Conservation (phyloP, 306 rosid species). For the Glycine tomentella region DNA sequence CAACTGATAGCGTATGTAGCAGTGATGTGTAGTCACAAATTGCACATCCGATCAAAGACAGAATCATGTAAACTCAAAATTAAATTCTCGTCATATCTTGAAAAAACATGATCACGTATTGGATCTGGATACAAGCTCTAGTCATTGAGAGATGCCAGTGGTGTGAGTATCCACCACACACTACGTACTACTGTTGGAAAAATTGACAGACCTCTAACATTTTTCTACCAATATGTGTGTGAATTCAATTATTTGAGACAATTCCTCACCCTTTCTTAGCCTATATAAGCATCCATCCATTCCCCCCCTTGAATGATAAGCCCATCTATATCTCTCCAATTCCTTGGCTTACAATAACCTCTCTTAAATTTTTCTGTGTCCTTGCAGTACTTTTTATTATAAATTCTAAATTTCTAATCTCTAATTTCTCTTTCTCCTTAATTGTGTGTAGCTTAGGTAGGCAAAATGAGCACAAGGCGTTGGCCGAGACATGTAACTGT, state of each 20-base stretch:
- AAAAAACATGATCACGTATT: slow-evolving; percentile 7
- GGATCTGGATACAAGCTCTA: slow-evolving; percentile 3
- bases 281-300: slow-evolving; percentile 45
- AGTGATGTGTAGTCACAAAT: slow-evolving; percentile 1
- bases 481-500: slow-evolving; percentile 46
- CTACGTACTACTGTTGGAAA: slow-evolving; percentile 33
- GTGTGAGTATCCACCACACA: slow-evolving; percentile 41
- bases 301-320: not conserved
- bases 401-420: not conserved
- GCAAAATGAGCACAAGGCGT: slow-evolving; percentile 57
- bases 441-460: not conserved
- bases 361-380: not conserved
- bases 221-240: slow-evolving; percentile 7
- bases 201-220: slow-evolving; percentile 33
- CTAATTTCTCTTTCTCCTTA: not conserved
- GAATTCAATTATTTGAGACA: slow-evolving; percentile 49
- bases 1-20: not conserved
- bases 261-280: slow-evolving; percentile 23
- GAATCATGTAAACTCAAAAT: slow-evolving; percentile 1
- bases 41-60: not conserved
- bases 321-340: not conserved
- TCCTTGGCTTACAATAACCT: not conserved
- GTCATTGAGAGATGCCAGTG: slow-evolving; percentile 12
- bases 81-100: not conserved
- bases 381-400: not conserved